Base-by-base conservation (phyloP, 306 rosid species). In the Gillenia trifoliata region DNA sequence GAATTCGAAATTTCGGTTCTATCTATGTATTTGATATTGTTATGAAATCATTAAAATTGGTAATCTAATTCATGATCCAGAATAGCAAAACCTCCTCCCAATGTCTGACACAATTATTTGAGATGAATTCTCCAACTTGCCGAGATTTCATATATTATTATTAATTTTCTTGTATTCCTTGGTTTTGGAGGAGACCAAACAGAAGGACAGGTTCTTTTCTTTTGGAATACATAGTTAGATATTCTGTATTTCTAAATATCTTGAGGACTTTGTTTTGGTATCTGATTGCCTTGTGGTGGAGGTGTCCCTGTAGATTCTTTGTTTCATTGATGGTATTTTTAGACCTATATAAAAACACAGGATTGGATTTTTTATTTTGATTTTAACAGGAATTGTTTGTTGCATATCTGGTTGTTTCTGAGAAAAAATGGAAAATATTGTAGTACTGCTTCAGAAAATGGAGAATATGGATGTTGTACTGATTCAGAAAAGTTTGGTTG, bases 401-500 rank as follows among this genome's bases (percentile, higher is more conserved):
- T 85, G 76, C 41, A 78, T 54, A 22, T 71, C 79, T 74, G 52
- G 54, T 64, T 77, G 28, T 70, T 65, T 80, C 69, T 68, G 79
- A 79, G 55, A 71, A 17, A 38, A 68, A 64, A 73, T 73, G 77
- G 87, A 89, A 41, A 19, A 77, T 10, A 4, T 11, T 54, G 57
- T 72, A 73, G 50, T 8, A 31, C 2, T 83, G 79, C 31, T 88
- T 79, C 81, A 82, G 40, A 90, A 68, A 64, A 73, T 73, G 76
- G 87, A 89, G 47, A 19, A 80, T 10, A 16, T 25, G 19, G n/a
- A 54, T 54, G 47, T 72, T 73, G 56, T 23, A 28, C 3, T 85
- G 79, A 26, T 88, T 79, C 81, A 82, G 40, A 90, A 88, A 85
- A 3, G 76, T 79, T 15, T 83, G 64, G 33, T 86, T 64, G 86